Evolutionary conservation across 2,329 filamentous ascomycete genomes (phyloP).

Genomic region (Dactylellina cionopaga): DNA sequence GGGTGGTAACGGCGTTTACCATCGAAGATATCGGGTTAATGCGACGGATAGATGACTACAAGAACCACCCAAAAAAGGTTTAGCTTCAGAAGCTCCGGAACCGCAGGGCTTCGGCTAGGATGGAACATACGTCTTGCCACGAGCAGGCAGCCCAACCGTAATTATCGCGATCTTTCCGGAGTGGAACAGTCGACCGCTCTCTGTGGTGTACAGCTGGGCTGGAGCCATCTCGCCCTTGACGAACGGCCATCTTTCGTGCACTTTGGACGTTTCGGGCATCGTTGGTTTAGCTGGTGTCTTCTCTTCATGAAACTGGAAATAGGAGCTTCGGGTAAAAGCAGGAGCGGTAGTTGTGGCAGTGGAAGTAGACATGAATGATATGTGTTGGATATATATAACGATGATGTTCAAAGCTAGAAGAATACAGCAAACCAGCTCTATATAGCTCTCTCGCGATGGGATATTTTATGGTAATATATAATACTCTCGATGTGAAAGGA

Average conservation of each 20-base stretch:
- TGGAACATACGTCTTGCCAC: slow-evolving; percentile 85
- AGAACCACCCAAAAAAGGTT: neutral
- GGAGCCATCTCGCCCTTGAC: slow-evolving; percentile 76
- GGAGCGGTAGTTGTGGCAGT: slow-evolving; percentile 26
- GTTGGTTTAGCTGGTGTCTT: slow-evolving; percentile 32
- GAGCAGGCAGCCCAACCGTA: slow-evolving; percentile 91
- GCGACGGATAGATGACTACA: slow-evolving; percentile 90
- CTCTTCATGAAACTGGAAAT: slow-evolving; percentile 36
- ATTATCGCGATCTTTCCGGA: slow-evolving; percentile 97
- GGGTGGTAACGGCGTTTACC: slow-evolving; percentile 66
- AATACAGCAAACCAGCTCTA: slow-evolving; percentile 51
- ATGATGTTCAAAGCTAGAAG: neutral
- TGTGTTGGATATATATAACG: slow-evolving; percentile 42
- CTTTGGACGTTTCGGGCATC: slow-evolving; percentile 40
- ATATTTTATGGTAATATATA: neutral
- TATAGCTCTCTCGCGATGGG: slow-evolving; percentile 26
- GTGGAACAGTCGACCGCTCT: slow-evolving; percentile 95
- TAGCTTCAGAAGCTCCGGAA: neutral
- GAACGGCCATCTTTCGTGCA: slow-evolving; percentile 52
- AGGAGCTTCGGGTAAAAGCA: slow-evolving; percentile 23
- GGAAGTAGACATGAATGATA: slow-evolving; percentile 32
- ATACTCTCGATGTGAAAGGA: neutral
- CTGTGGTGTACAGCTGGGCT: slow-evolving; percentile 96
- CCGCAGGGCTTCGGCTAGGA: neutral
- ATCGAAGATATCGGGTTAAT: slow-evolving; percentile 90